Evolutionary conservation across 2,329 filamentous ascomycete genomes (phyloP).

Genomic region (Diaporthe sp.): DNA sequence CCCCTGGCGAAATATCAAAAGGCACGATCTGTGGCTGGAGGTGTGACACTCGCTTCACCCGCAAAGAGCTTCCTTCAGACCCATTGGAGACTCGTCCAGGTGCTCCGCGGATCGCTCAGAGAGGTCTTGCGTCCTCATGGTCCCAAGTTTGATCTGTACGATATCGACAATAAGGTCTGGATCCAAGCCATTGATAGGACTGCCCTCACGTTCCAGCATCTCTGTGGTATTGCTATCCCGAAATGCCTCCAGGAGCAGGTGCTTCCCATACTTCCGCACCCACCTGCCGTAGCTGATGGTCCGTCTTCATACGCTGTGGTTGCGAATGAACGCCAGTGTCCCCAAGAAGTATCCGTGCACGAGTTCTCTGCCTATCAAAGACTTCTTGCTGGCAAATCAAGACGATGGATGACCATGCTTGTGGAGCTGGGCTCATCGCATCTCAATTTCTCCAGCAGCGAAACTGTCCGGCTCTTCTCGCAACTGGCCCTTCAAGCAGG

Average conservation of each 20-base stretch:
- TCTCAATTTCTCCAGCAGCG: constrained; percentile 71
- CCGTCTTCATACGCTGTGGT: constrained; percentile 68
- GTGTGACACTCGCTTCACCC: constrained; percentile 10
- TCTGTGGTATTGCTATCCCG: constrained; percentile 48
- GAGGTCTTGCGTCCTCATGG: constrained; percentile 27
- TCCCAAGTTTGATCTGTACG: constrained; percentile 17
- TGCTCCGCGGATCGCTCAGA: neutral
- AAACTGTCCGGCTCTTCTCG: constrained; percentile 61
- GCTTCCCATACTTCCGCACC: neutral
- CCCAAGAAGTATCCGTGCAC: constrained; percentile 58
- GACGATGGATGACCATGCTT: constrained; percentile 62
- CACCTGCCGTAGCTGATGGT: constrained; percentile 47
- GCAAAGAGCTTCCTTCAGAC: constrained; percentile 33
- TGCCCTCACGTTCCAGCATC: constrained; percentile 57
- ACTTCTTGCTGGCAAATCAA: constrained; percentile 57
- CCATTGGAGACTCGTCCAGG: constrained; percentile 24
- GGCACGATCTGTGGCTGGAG: neutral
- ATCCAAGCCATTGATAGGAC: neutral
- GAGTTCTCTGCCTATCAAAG: constrained; percentile 67
- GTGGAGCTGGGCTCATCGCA: constrained; percentile 64
- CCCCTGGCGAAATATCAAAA: constrained; percentile 39
- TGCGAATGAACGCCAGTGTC: constrained; percentile 63
- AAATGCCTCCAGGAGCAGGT: constrained; percentile 40
- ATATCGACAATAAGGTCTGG: constrained; percentile 3
- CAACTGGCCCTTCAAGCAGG: constrained; percentile 69